Evolutionary conservation across 495 filamentous ascomycete species (phyloP).

Genomic region (Trichoderma reesei): DNA sequence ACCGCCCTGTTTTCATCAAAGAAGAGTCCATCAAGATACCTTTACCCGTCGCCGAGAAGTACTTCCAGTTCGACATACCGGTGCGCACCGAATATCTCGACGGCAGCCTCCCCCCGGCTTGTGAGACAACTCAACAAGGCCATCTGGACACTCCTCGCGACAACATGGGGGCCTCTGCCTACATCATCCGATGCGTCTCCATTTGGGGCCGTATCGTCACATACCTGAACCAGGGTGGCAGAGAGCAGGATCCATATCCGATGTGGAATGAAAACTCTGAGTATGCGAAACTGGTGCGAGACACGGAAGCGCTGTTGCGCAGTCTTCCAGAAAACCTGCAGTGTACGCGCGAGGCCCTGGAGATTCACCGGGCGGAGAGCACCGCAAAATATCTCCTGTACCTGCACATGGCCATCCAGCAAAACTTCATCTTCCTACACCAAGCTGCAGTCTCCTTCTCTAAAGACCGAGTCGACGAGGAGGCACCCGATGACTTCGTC

Average conservation of each 20-base stretch:
- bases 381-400: slow-evolving; percentile 92
- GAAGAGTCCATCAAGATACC: slow-evolving; percentile 84
- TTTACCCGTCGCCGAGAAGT: slow-evolving; percentile 80
- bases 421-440: slow-evolving; percentile 84
- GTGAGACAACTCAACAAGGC: slow-evolving; percentile 49
- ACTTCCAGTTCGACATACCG: slow-evolving; percentile 84
- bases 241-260: slow-evolving; percentile 62
- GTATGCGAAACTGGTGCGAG: slow-evolving; percentile 58
- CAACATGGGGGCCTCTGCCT: slow-evolving; percentile 92
- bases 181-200: slow-evolving; percentile 76
- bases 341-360: slow-evolving; percentile 75
- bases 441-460: slow-evolving; percentile 71
- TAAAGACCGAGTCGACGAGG: slow-evolving; percentile 39
- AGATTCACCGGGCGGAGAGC: slow-evolving; percentile 70
- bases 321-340: slow-evolving; percentile 58
- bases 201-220: slow-evolving; percentile 86
- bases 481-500: slow-evolving; percentile 73
- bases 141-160: slow-evolving; percentile 58
- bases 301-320: slow-evolving; percentile 59
- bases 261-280: slow-evolving; percentile 77
- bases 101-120: slow-evolving; percentile 58
- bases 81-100: slow-evolving; percentile 78
- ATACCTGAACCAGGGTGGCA: slow-evolving; percentile 86
- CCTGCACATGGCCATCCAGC: slow-evolving; percentile 78
- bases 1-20: slow-evolving; percentile 83